These are phyloP conservation scores for Porogramme epimiltina DNA, from an alignment of 1,284 basidiomycete genomes.

Conservation along the genomic window DNA sequence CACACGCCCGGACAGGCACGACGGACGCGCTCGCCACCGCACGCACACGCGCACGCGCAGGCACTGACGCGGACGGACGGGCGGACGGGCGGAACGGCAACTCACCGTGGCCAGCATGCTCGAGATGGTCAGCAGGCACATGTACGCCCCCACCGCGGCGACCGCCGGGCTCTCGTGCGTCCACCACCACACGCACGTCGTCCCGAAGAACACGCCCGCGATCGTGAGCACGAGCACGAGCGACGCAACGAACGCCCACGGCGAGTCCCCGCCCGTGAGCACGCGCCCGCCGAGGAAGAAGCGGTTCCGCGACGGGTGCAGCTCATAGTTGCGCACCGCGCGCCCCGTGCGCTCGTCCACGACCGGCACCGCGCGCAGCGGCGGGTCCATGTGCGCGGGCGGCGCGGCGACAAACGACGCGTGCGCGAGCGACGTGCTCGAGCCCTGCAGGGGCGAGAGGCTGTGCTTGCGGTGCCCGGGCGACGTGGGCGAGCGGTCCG, in stretches of 20 bases:
- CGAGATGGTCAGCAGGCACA: conserved; percentile 74
- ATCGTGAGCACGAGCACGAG: conserved; percentile 66
- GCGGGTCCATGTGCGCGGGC: conserved; percentile 26
- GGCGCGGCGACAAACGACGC: conserved; percentile 42
- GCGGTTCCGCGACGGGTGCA: conserved; percentile 71
- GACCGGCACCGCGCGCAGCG: conserved; percentile 49
- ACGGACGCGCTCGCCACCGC: conserved; percentile 4
- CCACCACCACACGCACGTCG: conserved; percentile 90
- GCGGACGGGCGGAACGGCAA: conserved; percentile 11
- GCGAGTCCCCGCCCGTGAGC: conserved; percentile 84
- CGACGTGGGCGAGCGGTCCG: conserved; percentile 21
- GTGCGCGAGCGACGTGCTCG: conserved; percentile 33
- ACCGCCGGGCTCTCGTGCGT: conserved; percentile 73
- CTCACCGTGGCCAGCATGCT: conserved; percentile 78
- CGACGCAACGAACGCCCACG: conserved; percentile 73
- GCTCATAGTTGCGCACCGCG: conserved; percentile 54
- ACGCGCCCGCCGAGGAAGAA: conserved; percentile 75
- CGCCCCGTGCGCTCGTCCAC: conserved; percentile 43
- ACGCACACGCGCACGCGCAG: conserved; percentile 14
- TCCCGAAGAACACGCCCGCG: conserved; percentile 80
- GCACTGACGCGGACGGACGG: not conserved
- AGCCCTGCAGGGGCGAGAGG: conserved; percentile 23
- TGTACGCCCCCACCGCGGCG: conserved; percentile 74
- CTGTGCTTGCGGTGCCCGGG: conserved; percentile 27
- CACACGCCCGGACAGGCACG: conserved; percentile 5